These are phyloP conservation scores for Ceratobasidium sp. DNA, from an alignment of 1,284 basidiomycete genomes.

Conservation along the genomic window DNA sequence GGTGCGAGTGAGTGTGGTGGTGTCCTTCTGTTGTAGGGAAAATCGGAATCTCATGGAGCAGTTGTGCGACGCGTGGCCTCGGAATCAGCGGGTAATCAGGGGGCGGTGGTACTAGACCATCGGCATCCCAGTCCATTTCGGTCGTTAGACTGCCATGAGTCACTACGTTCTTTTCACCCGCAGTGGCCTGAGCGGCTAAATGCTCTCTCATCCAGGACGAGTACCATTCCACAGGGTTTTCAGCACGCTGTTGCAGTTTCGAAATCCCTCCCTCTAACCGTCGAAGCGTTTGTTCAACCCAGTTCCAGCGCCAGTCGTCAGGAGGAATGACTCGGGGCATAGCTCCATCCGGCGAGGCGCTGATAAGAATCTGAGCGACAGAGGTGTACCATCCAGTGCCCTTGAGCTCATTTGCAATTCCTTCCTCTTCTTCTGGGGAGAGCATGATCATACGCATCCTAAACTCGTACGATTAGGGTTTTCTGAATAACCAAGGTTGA, in stretches of 20 bases:
- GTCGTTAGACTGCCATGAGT: not conserved
- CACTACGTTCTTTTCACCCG: not conserved
- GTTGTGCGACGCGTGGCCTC: slow-evolving; percentile 73
- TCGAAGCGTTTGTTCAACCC: slow-evolving; percentile 81
- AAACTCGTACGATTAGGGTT: not conserved
- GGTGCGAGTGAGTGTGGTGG: slow-evolving; percentile 51
- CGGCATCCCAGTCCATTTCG: slow-evolving; percentile 49
- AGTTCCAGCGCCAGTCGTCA: slow-evolving; percentile 84
- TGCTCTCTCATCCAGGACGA: slow-evolving; percentile 32
- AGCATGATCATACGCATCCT: slow-evolving; percentile 88
- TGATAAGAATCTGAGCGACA: slow-evolving; percentile 78
- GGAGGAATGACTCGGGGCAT: slow-evolving; percentile 72
- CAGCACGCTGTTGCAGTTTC: slow-evolving; percentile 64
- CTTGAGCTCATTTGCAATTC: slow-evolving; percentile 77
- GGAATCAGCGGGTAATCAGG: slow-evolving; percentile 75
- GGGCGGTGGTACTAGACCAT: slow-evolving; percentile 70
- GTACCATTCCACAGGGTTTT: slow-evolving; percentile 54
- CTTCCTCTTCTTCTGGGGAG: slow-evolving; percentile 90
- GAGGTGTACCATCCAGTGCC: slow-evolving; percentile 87
- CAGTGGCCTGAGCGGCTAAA: not conserved
- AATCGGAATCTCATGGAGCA: slow-evolving; percentile 46
- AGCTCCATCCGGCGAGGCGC: slow-evolving; percentile 49
- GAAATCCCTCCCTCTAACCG: slow-evolving; percentile 76
- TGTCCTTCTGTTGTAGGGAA: slow-evolving; percentile 22
- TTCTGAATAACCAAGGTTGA: not conserved